Evolutionary conservation across 2,329 filamentous ascomycete species (phyloP), one percentile per base, ranked within the genome.

Genomic region (Pestalotiopsis sp.): DNA sequence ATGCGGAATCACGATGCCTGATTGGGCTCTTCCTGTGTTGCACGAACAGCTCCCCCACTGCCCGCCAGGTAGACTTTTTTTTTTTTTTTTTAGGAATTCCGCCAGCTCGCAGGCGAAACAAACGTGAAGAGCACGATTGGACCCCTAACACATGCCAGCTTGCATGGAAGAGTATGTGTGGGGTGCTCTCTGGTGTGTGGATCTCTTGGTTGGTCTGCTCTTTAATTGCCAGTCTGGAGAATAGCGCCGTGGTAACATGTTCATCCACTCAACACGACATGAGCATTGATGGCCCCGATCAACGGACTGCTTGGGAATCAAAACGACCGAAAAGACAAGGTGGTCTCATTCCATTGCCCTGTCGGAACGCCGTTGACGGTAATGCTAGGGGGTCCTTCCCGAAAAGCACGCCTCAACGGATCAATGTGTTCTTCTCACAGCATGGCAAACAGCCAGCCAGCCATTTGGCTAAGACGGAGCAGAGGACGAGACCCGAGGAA

Each of bases 81-180:
- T 23, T 23, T 23, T 23, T 23, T 23, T 23, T 23, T 17, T 59
- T 59, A 23, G 45, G 45, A n/a, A 52, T 23, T 58, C 25, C 23
- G 25, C 23, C 57, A 36, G 27, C 57, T 27, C 23, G 57, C 57
- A 59, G 57, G 57, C 57, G 27, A 52, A 52, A 52, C 45, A 52
- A n/a, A 36, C 20, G 17, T 52, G 45, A n/a, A 20, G 45, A 52
- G 45, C n/a, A 52, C 20, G 14, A 14, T 39, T 62, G 59, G 59
- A 62, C 59, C 59, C 59, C 59, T 39, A 39, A 31, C 59, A 62
- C 59, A 62, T 62, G 59, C 59, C 17, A 39, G 20, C 57, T 36
- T 59, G 57, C 27, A 59, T 27, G 23, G 23, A 9, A 38, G 25
- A 20, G 9, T n/a, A 39, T 4, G 27, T 62, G 59, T 62, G 25